These are phyloP conservation scores for Eucalyptus tenuipes DNA, from an alignment of 345 rosid species.

Conservation along the genomic window DNA sequence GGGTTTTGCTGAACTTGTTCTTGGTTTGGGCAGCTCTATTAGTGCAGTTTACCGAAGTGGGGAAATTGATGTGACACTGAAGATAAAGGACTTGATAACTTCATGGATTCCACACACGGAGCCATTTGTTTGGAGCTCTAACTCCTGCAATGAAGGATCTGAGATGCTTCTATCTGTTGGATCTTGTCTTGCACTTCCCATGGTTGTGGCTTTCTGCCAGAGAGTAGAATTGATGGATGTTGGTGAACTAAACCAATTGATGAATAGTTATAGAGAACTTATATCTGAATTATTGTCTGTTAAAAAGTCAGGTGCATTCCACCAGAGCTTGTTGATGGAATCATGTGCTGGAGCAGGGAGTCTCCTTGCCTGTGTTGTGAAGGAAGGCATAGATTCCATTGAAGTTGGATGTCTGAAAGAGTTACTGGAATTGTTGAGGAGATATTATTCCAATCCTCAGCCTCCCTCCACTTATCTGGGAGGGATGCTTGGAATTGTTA, in stretches of 20 bases:
- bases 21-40: conserved; percentile 76
- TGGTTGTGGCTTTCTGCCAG: conserved; percentile 64
- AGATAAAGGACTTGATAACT: conserved; percentile 56
- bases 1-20: conserved; percentile 84
- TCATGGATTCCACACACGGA: conserved; percentile 65
- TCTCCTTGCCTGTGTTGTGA: conserved; percentile 51
- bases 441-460: conserved; percentile 53
- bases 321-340: conserved; percentile 69
- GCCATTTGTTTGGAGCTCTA: conserved; percentile 19
- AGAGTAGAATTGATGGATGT: conserved; percentile 62
- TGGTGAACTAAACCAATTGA: conserved; percentile 41
- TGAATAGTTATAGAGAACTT: conserved; percentile 43
- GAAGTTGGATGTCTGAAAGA: conserved; percentile 35
- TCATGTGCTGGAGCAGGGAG: conserved; percentile 75
- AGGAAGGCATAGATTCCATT: conserved; percentile 64
- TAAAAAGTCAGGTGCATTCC: conserved; percentile 44
- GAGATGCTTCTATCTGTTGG: conserved; percentile 52
- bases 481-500: conserved; percentile 88
- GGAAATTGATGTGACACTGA: conserved; percentile 46
- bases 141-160: conserved; percentile 20
- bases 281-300: conserved; percentile 56
- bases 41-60: conserved; percentile 73
- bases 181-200: conserved; percentile 72
- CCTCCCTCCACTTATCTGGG: conserved; percentile 58
- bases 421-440: conserved; percentile 55